Percentiles rank a stretch among this genome's conserved stretches.
Evolutionary conservation across 2,329 filamentous ascomycete genomes (phyloP).

Genomic region (Blastomyces parvus): DNA sequence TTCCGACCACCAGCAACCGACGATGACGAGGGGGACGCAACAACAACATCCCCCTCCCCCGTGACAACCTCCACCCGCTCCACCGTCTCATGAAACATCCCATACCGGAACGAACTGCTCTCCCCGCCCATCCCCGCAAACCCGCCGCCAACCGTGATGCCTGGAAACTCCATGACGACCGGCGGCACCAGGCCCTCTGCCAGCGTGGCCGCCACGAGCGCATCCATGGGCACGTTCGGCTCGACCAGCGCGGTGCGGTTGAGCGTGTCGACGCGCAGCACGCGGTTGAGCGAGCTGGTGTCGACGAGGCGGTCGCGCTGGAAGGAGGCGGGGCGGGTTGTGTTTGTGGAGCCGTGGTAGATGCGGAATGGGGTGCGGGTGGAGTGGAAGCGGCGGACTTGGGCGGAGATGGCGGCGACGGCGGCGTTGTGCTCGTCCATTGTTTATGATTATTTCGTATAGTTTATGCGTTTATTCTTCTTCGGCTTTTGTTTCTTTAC

Average conservation of each 20-base stretch:
- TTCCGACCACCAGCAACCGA: conserved; percentile 9
- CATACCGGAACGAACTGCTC: conserved; percentile 56
- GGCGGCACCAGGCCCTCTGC: conserved; percentile 48
- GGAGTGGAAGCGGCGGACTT: conserved; percentile 40
- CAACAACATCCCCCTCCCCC: conserved; percentile 47
- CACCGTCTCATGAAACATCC: conserved; percentile 56
- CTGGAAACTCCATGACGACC: conserved; percentile 63
- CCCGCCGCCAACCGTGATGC: conserved; percentile 59
- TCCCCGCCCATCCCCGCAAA: conserved; percentile 59
- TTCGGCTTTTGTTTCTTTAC: background rate
- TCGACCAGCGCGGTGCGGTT: conserved; percentile 53
- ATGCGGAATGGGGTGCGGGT: conserved; percentile 56
- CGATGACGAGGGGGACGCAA: conserved; percentile 34
- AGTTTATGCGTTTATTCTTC: background rate
- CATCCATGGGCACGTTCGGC: conserved; percentile 61
- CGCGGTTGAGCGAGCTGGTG: conserved; percentile 32
- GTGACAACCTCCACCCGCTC: conserved; percentile 55
- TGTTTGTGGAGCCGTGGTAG: conserved; percentile 68
- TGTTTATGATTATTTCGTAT: no score
- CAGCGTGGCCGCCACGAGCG: conserved; percentile 50
- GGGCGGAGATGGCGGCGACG: conserved; percentile 38
- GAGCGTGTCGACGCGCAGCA: conserved; percentile 50
- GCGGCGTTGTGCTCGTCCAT: conserved; percentile 29
- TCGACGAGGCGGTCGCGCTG: conserved; percentile 20
- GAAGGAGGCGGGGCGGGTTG: conserved; percentile 51